These are phyloP conservation scores for Penicillium sp. DNA, from an alignment of 2,329 filamentous ascomycete genomes.

Conservation along the genomic window DNA sequence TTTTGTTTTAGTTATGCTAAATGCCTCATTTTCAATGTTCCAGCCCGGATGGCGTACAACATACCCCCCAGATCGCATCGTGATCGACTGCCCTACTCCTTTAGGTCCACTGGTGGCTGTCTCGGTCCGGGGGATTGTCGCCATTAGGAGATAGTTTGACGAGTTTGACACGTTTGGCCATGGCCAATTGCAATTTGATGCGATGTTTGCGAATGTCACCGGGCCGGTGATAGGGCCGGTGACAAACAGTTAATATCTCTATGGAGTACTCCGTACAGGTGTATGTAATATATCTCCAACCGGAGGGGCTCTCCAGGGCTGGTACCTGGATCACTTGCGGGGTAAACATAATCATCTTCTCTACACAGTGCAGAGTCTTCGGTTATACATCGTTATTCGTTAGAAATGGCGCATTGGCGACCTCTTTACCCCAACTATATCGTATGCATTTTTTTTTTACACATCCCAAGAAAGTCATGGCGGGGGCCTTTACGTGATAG, in stretches of 20 bases:
- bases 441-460: background rate
- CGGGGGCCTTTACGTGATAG: conserved; percentile 24
- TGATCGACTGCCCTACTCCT: conserved; percentile 11
- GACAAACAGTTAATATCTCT: background rate
- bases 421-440: background rate
- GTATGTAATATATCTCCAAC: conserved; percentile 8
- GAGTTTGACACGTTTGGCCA: background rate
- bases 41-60: background rate
- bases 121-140: conserved; percentile 25
- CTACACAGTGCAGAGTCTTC: conserved; percentile 7
- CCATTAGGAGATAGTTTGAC: conserved; percentile 5
- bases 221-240: conserved; percentile 16
- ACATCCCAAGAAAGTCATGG: conserved; percentile 2
- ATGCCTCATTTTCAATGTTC: conserved; percentile 17
- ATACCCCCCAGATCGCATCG: conserved; percentile 4
- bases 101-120: conserved; percentile 5
- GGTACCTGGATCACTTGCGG: conserved; percentile 28
- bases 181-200: background rate
- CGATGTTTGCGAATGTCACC: conserved; percentile 6
- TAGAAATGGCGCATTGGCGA: conserved; percentile 7
- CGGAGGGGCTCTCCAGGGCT: conserved; percentile 10
- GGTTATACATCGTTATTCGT: background rate
- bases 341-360: conserved; percentile 17
- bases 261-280: background rate
- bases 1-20: conserved; percentile 2